phyloP scores from a whole-genome alignment of 139 green algal species.

The Haematococcus lacustris region DNA sequence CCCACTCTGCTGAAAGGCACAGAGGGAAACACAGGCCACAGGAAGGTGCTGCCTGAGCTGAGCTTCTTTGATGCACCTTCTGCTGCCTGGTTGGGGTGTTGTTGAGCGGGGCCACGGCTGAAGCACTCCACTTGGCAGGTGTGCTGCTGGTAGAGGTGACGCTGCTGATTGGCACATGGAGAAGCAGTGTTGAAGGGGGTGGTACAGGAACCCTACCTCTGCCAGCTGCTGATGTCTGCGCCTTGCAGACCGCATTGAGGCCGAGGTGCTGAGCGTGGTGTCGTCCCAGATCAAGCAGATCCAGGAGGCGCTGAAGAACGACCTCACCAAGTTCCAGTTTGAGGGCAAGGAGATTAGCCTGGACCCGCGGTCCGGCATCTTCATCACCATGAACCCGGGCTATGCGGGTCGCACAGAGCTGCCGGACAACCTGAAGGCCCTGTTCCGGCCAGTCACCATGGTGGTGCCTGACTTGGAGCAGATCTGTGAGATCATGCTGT shows the following conservation, averaged over 20 bases:
- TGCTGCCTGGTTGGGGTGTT: too few relatives aligned
- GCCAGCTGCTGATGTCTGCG: too few relatives aligned
- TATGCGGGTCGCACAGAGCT: conserved; percentile 77
- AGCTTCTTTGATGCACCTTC: too few relatives aligned
- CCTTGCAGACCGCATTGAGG: conserved; percentile 80
- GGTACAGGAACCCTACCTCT: too few relatives aligned
- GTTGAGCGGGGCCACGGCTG: too few relatives aligned
- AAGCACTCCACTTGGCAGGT: too few relatives aligned
- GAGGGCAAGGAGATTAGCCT: conserved; percentile 75
- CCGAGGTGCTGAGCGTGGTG: conserved; percentile 70
- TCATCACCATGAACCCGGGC: conserved; percentile 87
- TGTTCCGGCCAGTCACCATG: conserved; percentile 78
- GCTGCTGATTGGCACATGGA: too few relatives aligned
- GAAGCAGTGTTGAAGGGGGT: too few relatives aligned
- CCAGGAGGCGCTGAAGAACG: conserved; percentile 77
- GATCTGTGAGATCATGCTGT: conserved; percentile 84
- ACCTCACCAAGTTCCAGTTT: conserved; percentile 75
- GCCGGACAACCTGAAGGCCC: conserved; percentile 52
- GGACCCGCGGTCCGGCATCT: conserved; percentile 65
- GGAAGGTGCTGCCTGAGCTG: too few relatives aligned
- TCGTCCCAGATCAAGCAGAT: conserved; percentile 42
- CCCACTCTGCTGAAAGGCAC: too few relatives aligned
- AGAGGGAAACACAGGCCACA: too few relatives aligned
- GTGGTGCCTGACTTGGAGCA: conserved; percentile 73
- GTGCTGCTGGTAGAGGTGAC: too few relatives aligned